A percentile compares a stretch with the other conserved stretches of the same genome.
Evolutionary conservation across 768 basidiomycete species (phyloP).

Genomic region (Leccinum broughii): DNA sequence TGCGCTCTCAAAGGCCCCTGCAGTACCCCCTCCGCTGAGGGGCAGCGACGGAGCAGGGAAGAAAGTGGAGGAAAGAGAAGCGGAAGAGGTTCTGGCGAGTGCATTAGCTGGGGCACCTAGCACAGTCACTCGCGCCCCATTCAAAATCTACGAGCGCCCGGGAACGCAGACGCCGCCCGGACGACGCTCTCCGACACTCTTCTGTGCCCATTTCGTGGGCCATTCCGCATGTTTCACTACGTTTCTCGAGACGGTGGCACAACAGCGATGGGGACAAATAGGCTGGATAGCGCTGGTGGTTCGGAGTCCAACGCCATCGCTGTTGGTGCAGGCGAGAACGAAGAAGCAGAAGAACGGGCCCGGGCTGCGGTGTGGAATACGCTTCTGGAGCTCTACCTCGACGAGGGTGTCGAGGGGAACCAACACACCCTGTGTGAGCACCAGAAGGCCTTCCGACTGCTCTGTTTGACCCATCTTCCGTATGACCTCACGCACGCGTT

Average conservation of each 20-base stretch:
- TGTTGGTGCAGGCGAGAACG: slow-evolving; percentile 37
- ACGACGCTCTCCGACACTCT: slow-evolving; percentile 77
- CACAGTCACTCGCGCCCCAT: slow-evolving; percentile 14
- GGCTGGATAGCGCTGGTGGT: slow-evolving; percentile 41
- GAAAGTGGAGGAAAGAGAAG: slow-evolving; percentile 15
- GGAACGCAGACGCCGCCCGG: slow-evolving; percentile 39
- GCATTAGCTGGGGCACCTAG: slow-evolving; percentile 29
- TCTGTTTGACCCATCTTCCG: slow-evolving; percentile 61
- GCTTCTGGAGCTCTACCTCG: slow-evolving; percentile 88
- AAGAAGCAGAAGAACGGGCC: slow-evolving; percentile 58
- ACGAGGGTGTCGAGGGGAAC: slow-evolving; percentile 35
- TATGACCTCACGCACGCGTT: slow-evolving; percentile 87
- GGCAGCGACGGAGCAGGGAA: slow-evolving; percentile 28
- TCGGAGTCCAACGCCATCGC: slow-evolving; percentile 12
- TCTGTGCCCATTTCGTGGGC: slow-evolving; percentile 94
- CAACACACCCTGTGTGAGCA: slow-evolving; percentile 11
- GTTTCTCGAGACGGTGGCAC: slow-evolving; percentile 87
- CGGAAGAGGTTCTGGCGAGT: slow-evolving; percentile 21
- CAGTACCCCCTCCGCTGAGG: slow-evolving; percentile 42
- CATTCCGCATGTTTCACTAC: slow-evolving; percentile 79
- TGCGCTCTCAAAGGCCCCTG: slow-evolving; percentile 61
- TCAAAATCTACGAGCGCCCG: slow-evolving; percentile 3
- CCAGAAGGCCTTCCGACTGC: slow-evolving; percentile 71
- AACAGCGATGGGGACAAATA: slow-evolving; percentile 71
- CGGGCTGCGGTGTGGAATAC: slow-evolving; percentile 95